phyloP scores from a whole-genome alignment of 208 protist genomes.

The Trypanosoma cruzi region DNA sequence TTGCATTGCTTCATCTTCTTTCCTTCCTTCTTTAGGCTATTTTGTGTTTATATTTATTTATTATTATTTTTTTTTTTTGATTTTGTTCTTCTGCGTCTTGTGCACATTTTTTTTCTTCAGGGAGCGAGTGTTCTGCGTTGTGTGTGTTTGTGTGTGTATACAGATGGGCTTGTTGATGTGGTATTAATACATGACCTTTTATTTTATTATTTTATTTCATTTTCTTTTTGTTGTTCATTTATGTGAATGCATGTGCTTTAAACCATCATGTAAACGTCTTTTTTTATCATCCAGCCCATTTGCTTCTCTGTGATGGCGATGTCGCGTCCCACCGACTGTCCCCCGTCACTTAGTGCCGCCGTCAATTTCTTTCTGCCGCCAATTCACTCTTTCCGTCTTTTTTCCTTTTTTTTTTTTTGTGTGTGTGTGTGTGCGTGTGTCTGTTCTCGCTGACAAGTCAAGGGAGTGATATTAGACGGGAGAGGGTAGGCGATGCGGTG shows the following conservation, averaged over 20 bases:
- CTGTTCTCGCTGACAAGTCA: too few relatives aligned
- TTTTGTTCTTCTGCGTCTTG: background rate
- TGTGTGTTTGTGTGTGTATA: too few relatives aligned
- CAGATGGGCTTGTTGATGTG: too few relatives aligned
- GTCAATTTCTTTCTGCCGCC: background rate
- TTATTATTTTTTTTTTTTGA: background rate
- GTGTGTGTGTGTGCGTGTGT: too few relatives aligned
- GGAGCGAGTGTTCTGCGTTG: too few relatives aligned
- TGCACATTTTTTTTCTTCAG: too few relatives aligned
- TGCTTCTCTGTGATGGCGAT: too few relatives aligned
- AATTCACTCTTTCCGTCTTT: background rate
- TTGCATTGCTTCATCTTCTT: background rate
- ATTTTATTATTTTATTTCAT: background rate
- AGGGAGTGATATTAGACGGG: background rate
- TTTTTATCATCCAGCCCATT: too few relatives aligned
- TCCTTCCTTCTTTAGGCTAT: background rate
- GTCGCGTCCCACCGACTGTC: background rate
- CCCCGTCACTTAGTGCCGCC: background rate
- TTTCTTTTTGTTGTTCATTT: background rate
- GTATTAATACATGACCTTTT: background rate
- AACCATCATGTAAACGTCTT: too few relatives aligned
- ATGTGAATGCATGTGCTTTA: too few relatives aligned
- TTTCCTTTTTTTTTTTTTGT: too few relatives aligned
- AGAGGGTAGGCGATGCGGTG: background rate
- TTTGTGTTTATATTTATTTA: background rate